These are phyloP conservation scores for Tardiomyces blankii DNA, from an alignment of 1,139 yeast genomes.

Conservation along the genomic window DNA sequence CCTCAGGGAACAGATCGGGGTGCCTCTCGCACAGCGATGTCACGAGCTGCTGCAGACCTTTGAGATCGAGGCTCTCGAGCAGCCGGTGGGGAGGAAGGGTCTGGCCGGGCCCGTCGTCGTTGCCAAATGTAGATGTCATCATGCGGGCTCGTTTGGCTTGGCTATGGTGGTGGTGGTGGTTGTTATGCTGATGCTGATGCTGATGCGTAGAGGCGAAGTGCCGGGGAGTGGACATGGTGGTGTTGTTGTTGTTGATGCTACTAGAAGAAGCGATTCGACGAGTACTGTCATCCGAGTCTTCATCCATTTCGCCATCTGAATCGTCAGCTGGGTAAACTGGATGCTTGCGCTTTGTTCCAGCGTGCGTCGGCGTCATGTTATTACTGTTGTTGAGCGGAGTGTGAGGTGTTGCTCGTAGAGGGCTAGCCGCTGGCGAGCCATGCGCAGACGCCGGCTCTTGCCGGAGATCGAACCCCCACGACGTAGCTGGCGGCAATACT, in stretches of 20 bases:
- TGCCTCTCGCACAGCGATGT: conserved; percentile 42
- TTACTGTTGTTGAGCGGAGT: background rate
- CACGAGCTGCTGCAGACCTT: conserved; percentile 43
- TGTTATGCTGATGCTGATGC: too few species aligned
- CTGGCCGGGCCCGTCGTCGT: conserved; percentile 19
- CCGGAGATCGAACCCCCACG: background rate
- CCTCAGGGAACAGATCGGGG: conserved; percentile 49
- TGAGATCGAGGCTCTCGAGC: conserved; percentile 55
- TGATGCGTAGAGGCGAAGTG: background rate
- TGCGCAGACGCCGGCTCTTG: background rate
- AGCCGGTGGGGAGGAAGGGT: conserved; percentile 48
- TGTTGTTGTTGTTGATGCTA: conserved; percentile 1
- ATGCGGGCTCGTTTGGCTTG: conserved; percentile 4
- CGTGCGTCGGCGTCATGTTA: background rate
- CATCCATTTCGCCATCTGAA: conserved; percentile 1
- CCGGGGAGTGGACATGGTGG: background rate
- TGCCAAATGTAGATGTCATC: background rate
- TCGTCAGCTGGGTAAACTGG: background rate
- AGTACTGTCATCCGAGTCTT: conserved; percentile 1
- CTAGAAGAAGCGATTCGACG: background rate
- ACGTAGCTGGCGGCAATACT: background rate
- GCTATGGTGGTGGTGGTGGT: conserved; percentile 3
- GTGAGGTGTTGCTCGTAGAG: background rate
- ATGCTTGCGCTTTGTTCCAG: background rate
- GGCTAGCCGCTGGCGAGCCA: background rate